A percentile compares a stretch with the other conserved stretches of the same genome.
Evolutionary conservation across 805 yeast genomes (phyloP).

Genomic region (Candida qinlingensis): DNA sequence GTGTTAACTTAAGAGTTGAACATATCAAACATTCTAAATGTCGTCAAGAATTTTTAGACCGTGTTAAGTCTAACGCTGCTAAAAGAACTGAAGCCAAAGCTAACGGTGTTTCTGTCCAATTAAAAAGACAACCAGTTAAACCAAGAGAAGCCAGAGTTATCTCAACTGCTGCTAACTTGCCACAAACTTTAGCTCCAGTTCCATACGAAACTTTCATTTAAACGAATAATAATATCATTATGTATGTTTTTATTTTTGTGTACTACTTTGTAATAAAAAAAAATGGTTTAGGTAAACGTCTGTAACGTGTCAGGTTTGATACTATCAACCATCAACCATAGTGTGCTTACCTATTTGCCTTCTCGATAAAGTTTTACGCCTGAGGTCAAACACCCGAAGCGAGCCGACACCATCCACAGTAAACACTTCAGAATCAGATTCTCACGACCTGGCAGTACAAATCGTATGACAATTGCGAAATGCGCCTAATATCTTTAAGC

Average conservation of each 20-base stretch:
- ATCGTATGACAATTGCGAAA: not conserved
- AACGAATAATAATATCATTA: slow-evolving; percentile 26
- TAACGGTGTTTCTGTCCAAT: slow-evolving; percentile 81
- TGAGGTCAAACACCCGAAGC: not conserved
- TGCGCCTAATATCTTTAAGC: not conserved
- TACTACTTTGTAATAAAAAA: slow-evolving; percentile 12
- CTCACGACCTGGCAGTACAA: not conserved
- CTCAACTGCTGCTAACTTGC: slow-evolving; percentile 74
- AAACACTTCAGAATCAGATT: too few species aligned
- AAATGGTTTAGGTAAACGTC: slow-evolving; percentile 1
- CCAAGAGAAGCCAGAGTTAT: slow-evolving; percentile 93
- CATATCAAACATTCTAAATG: slow-evolving; percentile 99
- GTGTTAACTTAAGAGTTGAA: slow-evolving; percentile 97
- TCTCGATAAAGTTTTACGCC: not conserved
- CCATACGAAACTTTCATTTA: slow-evolving; percentile 99
- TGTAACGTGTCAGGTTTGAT: too few species aligned
- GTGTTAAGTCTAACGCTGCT: slow-evolving; percentile 96
- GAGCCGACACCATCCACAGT: not conserved
- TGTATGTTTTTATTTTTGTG: slow-evolving; percentile 20
- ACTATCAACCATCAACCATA: too few species aligned
- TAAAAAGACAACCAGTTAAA: slow-evolving; percentile 97
- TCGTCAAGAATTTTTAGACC: slow-evolving; percentile 97
- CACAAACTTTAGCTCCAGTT: slow-evolving; percentile 98
- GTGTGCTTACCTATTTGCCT: not conserved
- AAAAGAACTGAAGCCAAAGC: slow-evolving; percentile 92